These are phyloP conservation scores for Pseudocercospora fuligena DNA, from an alignment of 2,329 filamentous ascomycete genomes.

Conservation along the genomic window DNA sequence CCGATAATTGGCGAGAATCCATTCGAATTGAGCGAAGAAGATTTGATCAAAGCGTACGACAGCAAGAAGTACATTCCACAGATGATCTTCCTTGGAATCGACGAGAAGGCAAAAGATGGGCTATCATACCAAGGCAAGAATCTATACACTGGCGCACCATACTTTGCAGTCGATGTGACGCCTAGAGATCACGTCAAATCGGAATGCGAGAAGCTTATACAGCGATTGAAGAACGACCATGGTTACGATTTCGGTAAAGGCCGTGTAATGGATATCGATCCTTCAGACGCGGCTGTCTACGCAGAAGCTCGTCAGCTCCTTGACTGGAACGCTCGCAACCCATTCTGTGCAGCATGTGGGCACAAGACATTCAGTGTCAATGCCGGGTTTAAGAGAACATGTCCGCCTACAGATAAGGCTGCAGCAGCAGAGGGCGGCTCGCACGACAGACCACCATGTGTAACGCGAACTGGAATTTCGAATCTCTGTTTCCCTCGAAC, in stretches of 20 bases:
- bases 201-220: conserved; percentile 65
- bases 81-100: conserved; percentile 82
- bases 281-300: conserved; percentile 79
- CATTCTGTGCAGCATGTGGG: conserved; percentile 89
- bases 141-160: conserved; percentile 76
- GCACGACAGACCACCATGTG: conserved; percentile 69
- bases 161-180: conserved; percentile 89
- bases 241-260: conserved; percentile 71
- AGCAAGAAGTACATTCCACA: conserved; percentile 70
- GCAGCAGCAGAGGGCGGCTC: conserved; percentile 44
- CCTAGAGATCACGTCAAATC: conserved; percentile 65
- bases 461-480: conserved; percentile 80
- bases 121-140: conserved; percentile 68
- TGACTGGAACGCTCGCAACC: conserved; percentile 94
- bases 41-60: conserved; percentile 74
- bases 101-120: conserved; percentile 64
- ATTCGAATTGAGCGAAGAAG: conserved; percentile 73
- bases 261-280: conserved; percentile 62
- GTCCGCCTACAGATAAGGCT: conserved; percentile 70
- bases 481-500: conserved; percentile 93
- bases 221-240: conserved; percentile 59
- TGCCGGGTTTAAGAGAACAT: conserved; percentile 79
- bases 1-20: conserved; percentile 72
- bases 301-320: conserved; percentile 85
- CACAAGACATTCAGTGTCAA: conserved; percentile 78